Evolutionary conservation across 2,329 filamentous ascomycete species (phyloP).

Genomic region (Colletotrichum phormii): DNA sequence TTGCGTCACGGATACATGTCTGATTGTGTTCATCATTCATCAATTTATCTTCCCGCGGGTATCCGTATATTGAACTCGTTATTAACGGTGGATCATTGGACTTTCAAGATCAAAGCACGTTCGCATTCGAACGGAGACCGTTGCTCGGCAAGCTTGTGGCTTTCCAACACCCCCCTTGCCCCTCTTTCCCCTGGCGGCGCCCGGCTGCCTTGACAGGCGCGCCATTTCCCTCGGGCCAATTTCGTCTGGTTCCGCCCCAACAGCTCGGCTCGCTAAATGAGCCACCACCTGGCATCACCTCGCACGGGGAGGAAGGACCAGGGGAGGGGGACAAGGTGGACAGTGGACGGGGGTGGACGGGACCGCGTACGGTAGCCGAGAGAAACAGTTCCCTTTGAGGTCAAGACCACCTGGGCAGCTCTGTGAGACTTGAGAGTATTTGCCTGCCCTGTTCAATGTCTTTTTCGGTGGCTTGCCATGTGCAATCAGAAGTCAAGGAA

Average conservation of each 20-base stretch:
- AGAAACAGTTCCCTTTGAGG: background rate
- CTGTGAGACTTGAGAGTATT: no score
- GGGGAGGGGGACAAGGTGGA: no score
- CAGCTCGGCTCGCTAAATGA: constrained; percentile 29
- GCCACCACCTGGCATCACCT: background rate
- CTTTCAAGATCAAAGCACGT: background rate
- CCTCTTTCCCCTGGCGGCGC: background rate
- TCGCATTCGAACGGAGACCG: background rate
- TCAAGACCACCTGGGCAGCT: no score
- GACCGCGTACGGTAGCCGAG: background rate
- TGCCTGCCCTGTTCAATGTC: background rate
- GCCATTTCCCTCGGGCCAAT: constrained; percentile 26
- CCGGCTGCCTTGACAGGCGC: constrained; percentile 7
- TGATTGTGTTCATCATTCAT: background rate
- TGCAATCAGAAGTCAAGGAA: background rate
- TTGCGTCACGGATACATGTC: background rate
- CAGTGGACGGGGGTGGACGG: background rate
- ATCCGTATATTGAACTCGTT: no score
- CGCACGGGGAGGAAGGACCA: background rate
- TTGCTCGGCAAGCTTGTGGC: background rate
- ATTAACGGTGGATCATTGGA: no score
- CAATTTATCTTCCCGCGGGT: background rate
- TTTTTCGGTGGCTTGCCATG: background rate
- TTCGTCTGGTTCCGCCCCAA: constrained; percentile 5
- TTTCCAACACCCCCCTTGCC: background rate